Conservation (phyloP, 192 early-diverging fungal genomes). For the Coemansia erecta region DNA sequence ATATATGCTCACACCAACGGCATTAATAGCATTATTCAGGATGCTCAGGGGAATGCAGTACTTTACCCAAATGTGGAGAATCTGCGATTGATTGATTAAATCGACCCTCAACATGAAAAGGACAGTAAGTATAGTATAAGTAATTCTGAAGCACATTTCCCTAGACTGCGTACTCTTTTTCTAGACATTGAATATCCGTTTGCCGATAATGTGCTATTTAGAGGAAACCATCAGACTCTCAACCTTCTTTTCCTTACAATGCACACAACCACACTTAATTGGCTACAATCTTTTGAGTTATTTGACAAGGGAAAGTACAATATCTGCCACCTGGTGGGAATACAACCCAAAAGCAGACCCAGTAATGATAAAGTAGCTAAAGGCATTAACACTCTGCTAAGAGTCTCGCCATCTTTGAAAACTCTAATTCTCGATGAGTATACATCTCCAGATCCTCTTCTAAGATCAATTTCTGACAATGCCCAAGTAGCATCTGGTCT, state of each 20-base stretch:
- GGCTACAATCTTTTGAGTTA: background rate
- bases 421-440: too few species aligned
- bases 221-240: background rate
- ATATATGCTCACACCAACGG: background rate
- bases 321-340: too few species aligned
- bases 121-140: background rate
- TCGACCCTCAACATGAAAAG: background rate
- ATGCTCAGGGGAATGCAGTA: background rate
- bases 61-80: background rate
- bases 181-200: background rate
- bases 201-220: background rate
- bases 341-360: too few species aligned
- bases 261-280: background rate
- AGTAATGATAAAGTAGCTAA: too few species aligned
- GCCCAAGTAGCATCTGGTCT: too few species aligned
- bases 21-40: background rate
- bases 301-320: background rate
- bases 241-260: background rate
- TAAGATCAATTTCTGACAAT: too few species aligned
- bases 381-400: too few species aligned
- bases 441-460: too few species aligned
- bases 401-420: too few species aligned
- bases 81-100: background rate
- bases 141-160: background rate
- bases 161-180: background rate